Evolutionary conservation across 306 rosid species (phyloP).

Genomic region (Leucaena leucocephala): DNA sequence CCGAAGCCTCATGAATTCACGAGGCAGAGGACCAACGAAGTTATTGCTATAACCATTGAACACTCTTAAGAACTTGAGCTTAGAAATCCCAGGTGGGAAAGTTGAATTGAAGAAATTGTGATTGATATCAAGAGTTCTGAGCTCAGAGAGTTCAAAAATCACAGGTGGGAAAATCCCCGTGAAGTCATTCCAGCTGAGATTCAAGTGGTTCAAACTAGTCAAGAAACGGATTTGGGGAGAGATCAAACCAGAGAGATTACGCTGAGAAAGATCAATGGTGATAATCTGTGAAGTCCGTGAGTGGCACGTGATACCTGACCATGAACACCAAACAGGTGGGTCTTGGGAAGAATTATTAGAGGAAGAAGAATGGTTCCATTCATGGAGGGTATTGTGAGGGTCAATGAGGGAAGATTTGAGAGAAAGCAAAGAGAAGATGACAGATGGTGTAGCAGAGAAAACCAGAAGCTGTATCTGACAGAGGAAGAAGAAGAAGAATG

Average conservation of each 20-base stretch:
- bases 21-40: slow-evolving; percentile 71
- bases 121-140: slow-evolving; percentile 70
- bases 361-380: slow-evolving; percentile 54
- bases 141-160: slow-evolving; percentile 63
- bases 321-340: slow-evolving; percentile 80
- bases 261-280: slow-evolving; percentile 70
- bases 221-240: slow-evolving; percentile 63
- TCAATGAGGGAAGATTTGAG: slow-evolving; percentile 69
- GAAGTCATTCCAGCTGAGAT: slow-evolving; percentile 73
- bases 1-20: slow-evolving; percentile 56
- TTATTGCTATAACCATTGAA: slow-evolving; percentile 86
- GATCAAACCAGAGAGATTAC: slow-evolving; percentile 80
- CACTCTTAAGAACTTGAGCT: slow-evolving; percentile 65
- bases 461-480: slow-evolving; percentile 35
- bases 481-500: slow-evolving; percentile 44
- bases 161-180: slow-evolving; percentile 56
- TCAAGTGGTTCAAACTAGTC: slow-evolving; percentile 59
- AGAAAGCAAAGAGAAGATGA: slow-evolving; percentile 60
- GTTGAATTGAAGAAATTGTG: slow-evolving; percentile 71
- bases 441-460: slow-evolving; percentile 62
- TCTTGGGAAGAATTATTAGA: slow-evolving; percentile 31
- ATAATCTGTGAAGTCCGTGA: slow-evolving; percentile 54
- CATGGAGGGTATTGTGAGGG: slow-evolving; percentile 67
- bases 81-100: slow-evolving; percentile 86
- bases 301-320: slow-evolving; percentile 87